Conservation (phyloP, 306 rosid genomes). For the Ormosia emarginata region DNA sequence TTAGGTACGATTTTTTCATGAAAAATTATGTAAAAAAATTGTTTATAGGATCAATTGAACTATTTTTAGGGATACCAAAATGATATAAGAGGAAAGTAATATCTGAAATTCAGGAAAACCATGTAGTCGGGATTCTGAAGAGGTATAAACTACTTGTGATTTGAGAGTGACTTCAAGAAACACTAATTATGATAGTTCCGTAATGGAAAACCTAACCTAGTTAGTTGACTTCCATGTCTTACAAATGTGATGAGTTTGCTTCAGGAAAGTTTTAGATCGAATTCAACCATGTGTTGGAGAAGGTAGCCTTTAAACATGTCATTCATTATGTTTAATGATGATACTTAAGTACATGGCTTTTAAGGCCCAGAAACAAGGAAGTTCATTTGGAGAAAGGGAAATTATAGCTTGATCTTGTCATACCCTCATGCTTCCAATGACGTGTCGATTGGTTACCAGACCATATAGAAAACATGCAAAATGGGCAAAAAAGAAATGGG, state of each 20-base stretch:
- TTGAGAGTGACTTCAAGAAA: constrained; percentile 21
- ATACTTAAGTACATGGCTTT: neutral
- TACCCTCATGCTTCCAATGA: neutral
- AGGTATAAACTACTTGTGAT: neutral
- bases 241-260: neutral
- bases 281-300: neutral
- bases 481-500: neutral
- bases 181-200: neutral
- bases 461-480: neutral
- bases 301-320: neutral
- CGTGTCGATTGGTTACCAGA: neutral
- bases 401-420: neutral
- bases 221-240: constrained; percentile 13
- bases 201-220: constrained; percentile 20
- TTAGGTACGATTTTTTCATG: neutral
- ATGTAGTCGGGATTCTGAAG: constrained; percentile 3
- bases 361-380: constrained; percentile 10
- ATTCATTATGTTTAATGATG: constrained; percentile 5
- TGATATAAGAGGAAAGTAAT: neutral
- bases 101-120: constrained; percentile 17
- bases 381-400: neutral
- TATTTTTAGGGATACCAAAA: neutral
- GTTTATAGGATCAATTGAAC: neutral
- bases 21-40: neutral
- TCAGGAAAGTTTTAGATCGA: neutral